Conservation (phyloP, 2,329 filamentous ascomycete species). For the Zymoseptoria brevis region DNA sequence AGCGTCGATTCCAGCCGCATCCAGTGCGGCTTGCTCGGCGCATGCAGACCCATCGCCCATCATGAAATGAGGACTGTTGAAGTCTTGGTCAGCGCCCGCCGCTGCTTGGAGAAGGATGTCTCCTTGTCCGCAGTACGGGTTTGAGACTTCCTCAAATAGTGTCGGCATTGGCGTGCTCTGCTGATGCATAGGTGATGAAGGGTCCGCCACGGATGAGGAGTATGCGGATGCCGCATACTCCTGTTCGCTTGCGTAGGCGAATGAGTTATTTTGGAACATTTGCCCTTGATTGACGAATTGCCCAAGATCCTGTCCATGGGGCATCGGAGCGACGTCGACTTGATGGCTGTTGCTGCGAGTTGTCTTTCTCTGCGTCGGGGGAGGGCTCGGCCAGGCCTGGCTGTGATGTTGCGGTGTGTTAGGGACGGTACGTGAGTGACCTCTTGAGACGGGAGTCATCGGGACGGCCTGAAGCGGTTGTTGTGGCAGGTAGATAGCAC, state of each 20-base stretch:
- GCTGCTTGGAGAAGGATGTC: slow-evolving; percentile 24
- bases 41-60: slow-evolving; percentile 25
- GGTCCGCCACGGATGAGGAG: slow-evolving; percentile 42
- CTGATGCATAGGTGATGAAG: slow-evolving; percentile 36
- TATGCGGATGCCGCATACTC: slow-evolving; percentile 43
- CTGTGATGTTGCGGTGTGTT: slow-evolving; percentile 37
- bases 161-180: slow-evolving; percentile 32
- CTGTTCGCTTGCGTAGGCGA: slow-evolving; percentile 32
- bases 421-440: slow-evolving; percentile 42
- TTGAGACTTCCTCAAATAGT: slow-evolving; percentile 28
- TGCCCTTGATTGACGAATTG: slow-evolving; percentile 8
- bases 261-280: slow-evolving; percentile 27
- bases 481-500: slow-evolving; percentile 19
- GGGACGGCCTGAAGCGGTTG: slow-evolving; percentile 20
- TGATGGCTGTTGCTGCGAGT: slow-evolving; percentile 33
- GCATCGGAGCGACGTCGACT: slow-evolving; percentile 49
- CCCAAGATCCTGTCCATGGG: slow-evolving; percentile 29
- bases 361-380: slow-evolving; percentile 24
- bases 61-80: slow-evolving; percentile 26
- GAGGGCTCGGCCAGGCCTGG: slow-evolving; percentile 30
- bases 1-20: slow-evolving; percentile 41
- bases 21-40: slow-evolving; percentile 37
- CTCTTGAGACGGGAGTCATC: slow-evolving; percentile 25
- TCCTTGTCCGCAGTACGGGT: slow-evolving; percentile 14
- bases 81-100: slow-evolving; percentile 23